These are phyloP conservation scores for Epichloe sylvatica DNA, from an alignment of 2,329 filamentous ascomycete species.

Conservation along the genomic window DNA sequence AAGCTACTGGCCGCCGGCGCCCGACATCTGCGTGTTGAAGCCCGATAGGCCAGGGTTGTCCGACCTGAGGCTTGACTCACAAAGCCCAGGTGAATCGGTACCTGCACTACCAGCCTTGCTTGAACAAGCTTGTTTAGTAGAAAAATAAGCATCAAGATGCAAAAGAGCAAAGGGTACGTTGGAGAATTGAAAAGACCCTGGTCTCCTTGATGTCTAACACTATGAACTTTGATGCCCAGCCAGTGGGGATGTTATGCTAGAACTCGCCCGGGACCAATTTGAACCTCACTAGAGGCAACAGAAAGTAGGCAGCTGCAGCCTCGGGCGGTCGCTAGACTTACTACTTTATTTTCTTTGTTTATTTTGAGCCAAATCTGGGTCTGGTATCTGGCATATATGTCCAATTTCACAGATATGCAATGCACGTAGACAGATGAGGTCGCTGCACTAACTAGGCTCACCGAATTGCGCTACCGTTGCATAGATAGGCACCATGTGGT, in stretches of 20 bases:
- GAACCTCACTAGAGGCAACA: too few relatives aligned
- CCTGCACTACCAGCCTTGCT: constrained; percentile 4
- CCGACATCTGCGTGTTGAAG: constrained; percentile 3
- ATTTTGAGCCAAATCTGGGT: not conserved
- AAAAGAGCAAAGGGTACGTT: not conserved
- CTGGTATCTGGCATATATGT: not conserved
- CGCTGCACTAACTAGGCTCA: not conserved
- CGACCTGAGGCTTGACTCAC: not conserved
- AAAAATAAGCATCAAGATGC: not conserved
- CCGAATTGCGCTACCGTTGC: not conserved
- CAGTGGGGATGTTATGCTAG: not conserved
- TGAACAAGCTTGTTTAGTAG: not conserved
- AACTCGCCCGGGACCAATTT: not conserved
- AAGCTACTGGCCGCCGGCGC: constrained; percentile 1
- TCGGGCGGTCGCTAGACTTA: not conserved
- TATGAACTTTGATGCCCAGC: constrained; percentile 2
- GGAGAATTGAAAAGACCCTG: not conserved
- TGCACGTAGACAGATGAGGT: not conserved
- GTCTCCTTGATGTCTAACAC: not conserved
- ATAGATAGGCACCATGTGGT: constrained; percentile 1
- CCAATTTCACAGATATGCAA: not conserved
- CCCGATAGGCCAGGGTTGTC: constrained; percentile 2
- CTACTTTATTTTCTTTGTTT: not conserved
- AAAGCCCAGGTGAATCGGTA: constrained; percentile 2
- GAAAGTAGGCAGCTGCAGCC: too few relatives aligned